Conservation (phyloP, 139 green algal genomes). For the Chlorella sorokiniana region DNA sequence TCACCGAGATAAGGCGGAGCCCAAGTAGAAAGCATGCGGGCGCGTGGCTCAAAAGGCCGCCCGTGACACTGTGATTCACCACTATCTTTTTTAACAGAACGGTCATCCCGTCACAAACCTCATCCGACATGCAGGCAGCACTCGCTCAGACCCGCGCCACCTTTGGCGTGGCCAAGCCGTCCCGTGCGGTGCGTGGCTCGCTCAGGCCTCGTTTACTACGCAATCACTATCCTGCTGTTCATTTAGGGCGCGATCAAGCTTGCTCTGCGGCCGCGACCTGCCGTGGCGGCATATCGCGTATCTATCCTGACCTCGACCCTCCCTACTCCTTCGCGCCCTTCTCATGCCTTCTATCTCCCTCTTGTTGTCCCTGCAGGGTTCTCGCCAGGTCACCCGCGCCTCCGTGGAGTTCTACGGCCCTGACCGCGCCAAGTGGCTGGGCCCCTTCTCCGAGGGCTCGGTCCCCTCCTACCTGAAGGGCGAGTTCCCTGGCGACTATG, state of each 20-base stretch:
- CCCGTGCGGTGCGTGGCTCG: neutral
- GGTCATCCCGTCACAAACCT: too few relatives aligned
- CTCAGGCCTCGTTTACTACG: too few relatives aligned
- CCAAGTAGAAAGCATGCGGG: too few relatives aligned
- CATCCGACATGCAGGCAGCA: too few relatives aligned
- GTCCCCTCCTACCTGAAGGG: slow-evolving; percentile 64
- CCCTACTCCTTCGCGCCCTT: neutral
- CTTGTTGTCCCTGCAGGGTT: neutral
- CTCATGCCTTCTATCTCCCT: neutral
- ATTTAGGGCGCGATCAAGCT: neutral
- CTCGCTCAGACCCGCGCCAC: neutral
- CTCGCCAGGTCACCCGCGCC: neutral
- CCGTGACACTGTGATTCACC: too few relatives aligned
- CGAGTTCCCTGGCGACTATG: slow-evolving; percentile 74
- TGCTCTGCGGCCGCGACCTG: too few relatives aligned
- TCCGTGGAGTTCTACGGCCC: slow-evolving; percentile 67
- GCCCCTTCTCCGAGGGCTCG: slow-evolving; percentile 77
- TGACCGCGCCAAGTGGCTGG: slow-evolving; percentile 87
- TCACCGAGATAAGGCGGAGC: too few relatives aligned
- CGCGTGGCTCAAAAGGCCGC: too few relatives aligned
- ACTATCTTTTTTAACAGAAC: too few relatives aligned
- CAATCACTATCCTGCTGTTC: neutral
- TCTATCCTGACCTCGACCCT: neutral
- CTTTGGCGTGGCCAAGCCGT: neutral
- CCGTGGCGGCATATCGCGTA: too few relatives aligned